Conservation (phyloP, 495 filamentous ascomycete genomes). For the Penicillium riverlandense region DNA sequence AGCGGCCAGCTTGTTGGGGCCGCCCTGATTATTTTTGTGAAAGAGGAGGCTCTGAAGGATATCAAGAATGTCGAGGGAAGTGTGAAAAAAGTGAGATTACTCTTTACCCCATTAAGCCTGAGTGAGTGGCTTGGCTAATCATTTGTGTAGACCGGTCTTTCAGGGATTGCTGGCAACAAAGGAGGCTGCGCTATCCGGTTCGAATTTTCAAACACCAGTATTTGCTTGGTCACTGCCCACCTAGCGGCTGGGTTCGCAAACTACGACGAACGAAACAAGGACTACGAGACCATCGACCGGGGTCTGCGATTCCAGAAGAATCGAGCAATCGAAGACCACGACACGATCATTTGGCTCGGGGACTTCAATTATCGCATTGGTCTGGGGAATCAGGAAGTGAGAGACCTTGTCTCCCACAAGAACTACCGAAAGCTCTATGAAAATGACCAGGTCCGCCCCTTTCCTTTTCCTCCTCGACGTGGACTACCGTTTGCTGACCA, state of each 20-base stretch:
- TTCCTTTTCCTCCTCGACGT: neutral
- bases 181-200: constrained; percentile 95
- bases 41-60: constrained; percentile 60
- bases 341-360: constrained; percentile 93
- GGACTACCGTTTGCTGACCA: neutral
- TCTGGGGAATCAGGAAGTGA: constrained; percentile 69
- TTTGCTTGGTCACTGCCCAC: constrained; percentile 97
- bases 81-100: constrained; percentile 66
- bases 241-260: constrained; percentile 95
- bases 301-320: constrained; percentile 89
- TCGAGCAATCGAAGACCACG: constrained; percentile 82
- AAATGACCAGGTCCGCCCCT: constrained; percentile 71
- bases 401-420: constrained; percentile 58
- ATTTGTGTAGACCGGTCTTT: constrained; percentile 69
- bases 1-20: constrained; percentile 94
- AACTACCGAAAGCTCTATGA: constrained; percentile 78
- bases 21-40: constrained; percentile 85
- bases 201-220: constrained; percentile 85
- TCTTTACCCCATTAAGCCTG: neutral
- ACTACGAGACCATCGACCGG: constrained; percentile 82
- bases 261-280: constrained; percentile 89
- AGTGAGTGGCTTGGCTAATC: neutral
- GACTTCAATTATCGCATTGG: constrained; percentile 99
- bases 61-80: constrained; percentile 96
- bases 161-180: constrained; percentile 96